These are phyloP conservation scores for Thelonectria rubi DNA, from an alignment of 2,329 filamentous ascomycete species.

Conservation along the genomic window DNA sequence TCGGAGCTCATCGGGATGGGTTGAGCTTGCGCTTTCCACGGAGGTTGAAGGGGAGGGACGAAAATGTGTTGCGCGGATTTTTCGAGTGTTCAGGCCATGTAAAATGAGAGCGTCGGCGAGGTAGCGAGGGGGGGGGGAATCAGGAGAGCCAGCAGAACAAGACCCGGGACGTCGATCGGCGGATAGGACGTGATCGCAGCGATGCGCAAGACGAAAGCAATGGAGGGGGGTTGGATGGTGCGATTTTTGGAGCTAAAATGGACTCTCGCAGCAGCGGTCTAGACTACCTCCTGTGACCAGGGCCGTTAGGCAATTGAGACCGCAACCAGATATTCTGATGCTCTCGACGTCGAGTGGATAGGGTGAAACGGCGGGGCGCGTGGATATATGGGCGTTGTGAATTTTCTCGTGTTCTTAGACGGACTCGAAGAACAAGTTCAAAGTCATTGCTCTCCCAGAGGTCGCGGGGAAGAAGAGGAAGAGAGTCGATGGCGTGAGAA, in stretches of 20 bases:
- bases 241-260: constrained; percentile 42
- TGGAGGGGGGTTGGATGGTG: constrained; percentile 42
- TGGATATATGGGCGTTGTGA: constrained; percentile 2
- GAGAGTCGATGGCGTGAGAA: constrained; percentile 6
- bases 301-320: constrained; percentile 28
- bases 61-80: constrained; percentile 11
- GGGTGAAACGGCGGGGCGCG: constrained; percentile 19
- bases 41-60: constrained; percentile 3
- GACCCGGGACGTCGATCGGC: constrained; percentile 36
- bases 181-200: constrained; percentile 39
- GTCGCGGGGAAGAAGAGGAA: background rate
- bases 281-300: constrained; percentile 33
- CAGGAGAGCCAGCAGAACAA: constrained; percentile 27
- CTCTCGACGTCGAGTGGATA: constrained; percentile 15
- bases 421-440: constrained; percentile 6
- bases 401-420: constrained; percentile 2
- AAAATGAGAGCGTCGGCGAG: constrained; percentile 23
- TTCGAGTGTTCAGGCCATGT: constrained; percentile 13
- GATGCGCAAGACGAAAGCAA: constrained; percentile 37
- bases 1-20: constrained; percentile 43
- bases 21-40: constrained; percentile 5
- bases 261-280: constrained; percentile 40
- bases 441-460: constrained; percentile 7
- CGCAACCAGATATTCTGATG: constrained; percentile 17
- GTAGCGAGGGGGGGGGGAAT: constrained; percentile 27